Evolutionary conservation across 345 rosid genomes (phyloP), one percentile per base, ranked within the genome.

Genomic region (Salix exigua): DNA sequence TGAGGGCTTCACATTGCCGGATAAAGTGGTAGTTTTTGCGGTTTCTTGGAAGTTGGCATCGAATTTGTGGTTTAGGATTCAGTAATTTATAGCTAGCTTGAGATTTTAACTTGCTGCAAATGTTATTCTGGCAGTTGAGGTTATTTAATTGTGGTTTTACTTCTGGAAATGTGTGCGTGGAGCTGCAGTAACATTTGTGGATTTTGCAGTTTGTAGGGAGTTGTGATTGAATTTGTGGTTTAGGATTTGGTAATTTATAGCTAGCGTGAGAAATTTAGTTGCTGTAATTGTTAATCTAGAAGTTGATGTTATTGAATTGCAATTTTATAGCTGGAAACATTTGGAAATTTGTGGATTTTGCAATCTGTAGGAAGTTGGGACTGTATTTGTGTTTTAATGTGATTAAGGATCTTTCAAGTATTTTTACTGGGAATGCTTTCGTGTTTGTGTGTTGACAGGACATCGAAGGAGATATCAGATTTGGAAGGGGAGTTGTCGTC

Each of bases 391-490:
- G 11, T 21, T n/a, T 55, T n/a, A 23, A 58, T 58, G 28, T 58
- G 63, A 58, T 58, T n/a, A 58, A 58, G 63, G 25, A 23, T 12
- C 13, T 58, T 11, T 64, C 31, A 14, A 17, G 37, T 16, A 64
- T 26, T 13, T 30, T 64, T 31, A 64, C 68, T 18, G 62, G 26
- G 7, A 64, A 64, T 16, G 33, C 67, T 30, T 26, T 30, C 7
- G 37, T 31, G 35, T 64, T 14, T 5, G 68, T 23, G 12, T 81
- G 71, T 60, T 75, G 74, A 83, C 88, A 96, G 99, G 37, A 96
- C 99, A 19, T 96, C 99, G 0, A 96, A 90, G 81, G 99, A 96
- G 89, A 96, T 96, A 87, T 96, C 98, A 0, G 99, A 96, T 82
- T 88, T 96, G 75, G 99, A 96, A 79, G 99, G 98, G 80, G 99